Evolutionary conservation across 371 early-diverging fungal species (phyloP).

Genomic region (Mortierella sp.): DNA sequence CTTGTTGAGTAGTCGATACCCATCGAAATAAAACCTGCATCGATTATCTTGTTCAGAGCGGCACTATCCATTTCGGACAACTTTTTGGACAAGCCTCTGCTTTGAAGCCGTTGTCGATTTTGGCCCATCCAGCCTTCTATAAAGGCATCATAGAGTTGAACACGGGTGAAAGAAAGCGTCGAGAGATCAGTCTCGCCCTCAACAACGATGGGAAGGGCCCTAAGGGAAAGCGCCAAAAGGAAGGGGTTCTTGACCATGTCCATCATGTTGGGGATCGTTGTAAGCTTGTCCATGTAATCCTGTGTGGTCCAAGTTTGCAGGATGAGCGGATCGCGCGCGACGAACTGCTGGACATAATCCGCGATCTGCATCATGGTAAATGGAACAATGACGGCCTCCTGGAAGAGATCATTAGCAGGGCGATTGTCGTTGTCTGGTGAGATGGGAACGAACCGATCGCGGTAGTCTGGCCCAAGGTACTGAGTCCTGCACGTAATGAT

Average conservation of each 20-base stretch:
- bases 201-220: not conserved
- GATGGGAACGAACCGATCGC: not conserved
- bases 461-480: not conserved
- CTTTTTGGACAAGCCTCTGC: not conserved
- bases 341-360: not conserved
- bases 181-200: not conserved
- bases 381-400: not conserved
- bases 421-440: not conserved
- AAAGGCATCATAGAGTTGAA: not conserved
- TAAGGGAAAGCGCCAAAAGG: not conserved
- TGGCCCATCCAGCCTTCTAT: slow-evolving; percentile 8
- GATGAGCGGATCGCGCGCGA: not conserved
- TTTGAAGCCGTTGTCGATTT: not conserved
- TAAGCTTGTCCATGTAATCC: not conserved
- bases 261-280: not conserved
- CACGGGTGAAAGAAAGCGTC: not conserved
- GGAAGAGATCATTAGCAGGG: not conserved
- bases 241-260: not conserved
- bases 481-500: not conserved
- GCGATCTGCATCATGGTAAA: not conserved
- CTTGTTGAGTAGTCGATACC: not conserved
- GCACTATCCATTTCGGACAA: too few relatives aligned
- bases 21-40: not conserved
- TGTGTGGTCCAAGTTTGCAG: not conserved
- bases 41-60: not conserved